These are phyloP conservation scores for Fonsecaea nubica DNA, from an alignment of 2,329 filamentous ascomycete genomes.

Conservation along the genomic window DNA sequence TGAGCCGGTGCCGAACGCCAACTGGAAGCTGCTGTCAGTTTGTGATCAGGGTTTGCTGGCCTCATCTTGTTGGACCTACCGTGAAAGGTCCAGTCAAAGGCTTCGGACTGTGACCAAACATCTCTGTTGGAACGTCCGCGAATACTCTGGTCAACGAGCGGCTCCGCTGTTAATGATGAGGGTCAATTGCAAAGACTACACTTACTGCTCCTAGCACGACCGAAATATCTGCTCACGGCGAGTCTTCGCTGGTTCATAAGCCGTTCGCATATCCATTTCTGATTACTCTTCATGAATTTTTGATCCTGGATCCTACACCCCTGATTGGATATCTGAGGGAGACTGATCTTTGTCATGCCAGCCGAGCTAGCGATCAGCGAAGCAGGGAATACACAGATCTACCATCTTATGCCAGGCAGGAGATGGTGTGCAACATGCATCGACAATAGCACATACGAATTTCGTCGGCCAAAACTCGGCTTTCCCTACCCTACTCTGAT, in stretches of 20 bases:
- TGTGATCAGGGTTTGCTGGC: not conserved
- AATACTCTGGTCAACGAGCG: not conserved
- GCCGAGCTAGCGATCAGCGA: not conserved
- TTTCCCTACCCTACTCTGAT: no score
- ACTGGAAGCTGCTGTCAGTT: not conserved
- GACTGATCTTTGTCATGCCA: not conserved
- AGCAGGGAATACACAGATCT: not conserved
- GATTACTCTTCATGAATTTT: constrained; percentile 14
- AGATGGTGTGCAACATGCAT: not conserved
- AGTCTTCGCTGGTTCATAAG: not conserved
- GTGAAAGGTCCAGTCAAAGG: not conserved
- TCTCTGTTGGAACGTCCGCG: not conserved
- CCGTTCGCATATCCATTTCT: not conserved
- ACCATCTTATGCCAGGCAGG: not conserved
- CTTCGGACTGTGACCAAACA: constrained; percentile 5
- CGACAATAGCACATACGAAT: not conserved
- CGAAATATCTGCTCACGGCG: not conserved
- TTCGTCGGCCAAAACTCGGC: constrained; percentile 7
- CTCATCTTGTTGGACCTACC: not conserved
- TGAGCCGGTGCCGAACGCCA: constrained; percentile 20
- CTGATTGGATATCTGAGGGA: not conserved
- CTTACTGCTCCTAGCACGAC: not conserved
- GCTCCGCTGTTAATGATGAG: not conserved
- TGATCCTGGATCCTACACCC: not conserved
- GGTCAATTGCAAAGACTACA: not conserved